Evolutionary conservation across 169 alveolate genomes (phyloP).

Genomic region (Babesia sp.): DNA sequence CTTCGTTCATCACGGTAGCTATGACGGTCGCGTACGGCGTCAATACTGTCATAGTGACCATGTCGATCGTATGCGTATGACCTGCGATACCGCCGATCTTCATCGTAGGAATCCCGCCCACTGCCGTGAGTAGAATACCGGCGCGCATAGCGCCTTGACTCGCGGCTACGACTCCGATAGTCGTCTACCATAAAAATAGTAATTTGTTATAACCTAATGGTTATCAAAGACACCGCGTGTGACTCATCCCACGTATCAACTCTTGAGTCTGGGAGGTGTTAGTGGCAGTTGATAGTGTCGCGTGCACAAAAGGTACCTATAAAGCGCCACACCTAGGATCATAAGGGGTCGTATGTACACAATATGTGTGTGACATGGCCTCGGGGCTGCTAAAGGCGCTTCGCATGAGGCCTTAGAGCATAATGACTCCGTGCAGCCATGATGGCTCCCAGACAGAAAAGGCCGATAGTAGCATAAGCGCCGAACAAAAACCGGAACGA

Average conservation of each 20-base stretch:
- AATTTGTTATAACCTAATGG: no score
- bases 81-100: background rate
- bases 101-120: background rate
- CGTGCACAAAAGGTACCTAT: no score
- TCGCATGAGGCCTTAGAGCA: background rate
- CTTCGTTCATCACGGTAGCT: slow-evolving; percentile 6
- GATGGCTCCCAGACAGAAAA: background rate
- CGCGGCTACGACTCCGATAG: slow-evolving; percentile 1
- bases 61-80: background rate
- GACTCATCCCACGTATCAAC: no score
- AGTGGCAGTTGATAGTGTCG: no score
- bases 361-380: background rate
- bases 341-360: background rate
- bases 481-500: background rate
- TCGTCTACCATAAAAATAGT: background rate
- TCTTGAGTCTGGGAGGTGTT: no score
- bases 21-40: background rate
- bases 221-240: no score
- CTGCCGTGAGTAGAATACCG: background rate
- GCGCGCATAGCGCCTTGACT: background rate
- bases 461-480: background rate
- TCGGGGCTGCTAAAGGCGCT: background rate
- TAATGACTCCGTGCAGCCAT: background rate
- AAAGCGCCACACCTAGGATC: no score
- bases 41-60: background rate